phyloP scores from a whole-genome alignment of 1,284 basidiomycete genomes.

The Taiwanofungus camphoratus region DNA sequence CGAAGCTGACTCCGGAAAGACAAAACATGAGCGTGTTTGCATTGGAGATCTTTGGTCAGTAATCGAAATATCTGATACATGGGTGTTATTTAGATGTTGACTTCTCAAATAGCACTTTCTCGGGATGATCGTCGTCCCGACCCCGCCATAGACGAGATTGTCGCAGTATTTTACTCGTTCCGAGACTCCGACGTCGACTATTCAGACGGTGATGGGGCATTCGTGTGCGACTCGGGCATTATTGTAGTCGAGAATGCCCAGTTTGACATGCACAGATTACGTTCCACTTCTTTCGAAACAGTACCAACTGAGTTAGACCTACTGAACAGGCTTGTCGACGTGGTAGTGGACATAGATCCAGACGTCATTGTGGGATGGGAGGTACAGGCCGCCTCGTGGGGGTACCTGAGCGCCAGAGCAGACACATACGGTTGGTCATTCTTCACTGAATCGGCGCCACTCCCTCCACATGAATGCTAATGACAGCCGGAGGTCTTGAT shows the following conservation, averaged over 20 bases:
- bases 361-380: conserved; percentile 95
- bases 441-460: background rate
- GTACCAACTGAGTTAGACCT: conserved; percentile 79
- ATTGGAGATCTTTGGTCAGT: conserved; percentile 79
- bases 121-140: conserved; percentile 64
- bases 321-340: conserved; percentile 75
- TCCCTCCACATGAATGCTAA: background rate
- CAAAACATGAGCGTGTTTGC: conserved; percentile 80
- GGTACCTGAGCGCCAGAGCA: conserved; percentile 77
- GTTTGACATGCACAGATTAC: conserved; percentile 35
- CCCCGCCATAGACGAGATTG: conserved; percentile 67
- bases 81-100: background rate
- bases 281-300: conserved; percentile 44
- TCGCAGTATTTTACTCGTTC: conserved; percentile 66
- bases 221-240: conserved; percentile 47
- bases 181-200: conserved; percentile 45
- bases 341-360: conserved; percentile 78
- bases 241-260: conserved; percentile 48
- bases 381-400: conserved; percentile 86
- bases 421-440: conserved; percentile 49
- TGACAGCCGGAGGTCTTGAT: conserved; percentile 51
- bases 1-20: conserved; percentile 48
- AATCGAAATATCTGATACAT: background rate
- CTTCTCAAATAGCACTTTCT: conserved; percentile 47
- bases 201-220: conserved; percentile 27